Evolutionary conservation across 306 rosid genomes (phyloP), one percentile per base, ranked within the genome.

Genomic region (Vicia faba): DNA sequence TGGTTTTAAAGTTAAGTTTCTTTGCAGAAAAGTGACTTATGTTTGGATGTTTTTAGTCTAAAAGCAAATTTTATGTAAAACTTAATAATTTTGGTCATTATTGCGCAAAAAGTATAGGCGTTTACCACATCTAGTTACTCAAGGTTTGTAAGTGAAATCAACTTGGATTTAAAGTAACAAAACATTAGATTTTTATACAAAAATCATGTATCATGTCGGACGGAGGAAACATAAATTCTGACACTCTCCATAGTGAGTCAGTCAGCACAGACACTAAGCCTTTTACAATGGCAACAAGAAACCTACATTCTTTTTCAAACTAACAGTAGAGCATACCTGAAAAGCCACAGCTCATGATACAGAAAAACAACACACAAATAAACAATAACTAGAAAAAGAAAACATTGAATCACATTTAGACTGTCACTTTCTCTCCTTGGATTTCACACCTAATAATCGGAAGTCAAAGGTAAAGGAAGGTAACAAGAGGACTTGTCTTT

Each of bases 401-500:
- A 9, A 20, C 15, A 5, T 25, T 7, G 57, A 39, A 62, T 56
- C 55, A 48, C 58, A 60, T 48, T 58, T 31, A 7, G n/a, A 49
- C 5, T 31, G 73, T 56, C 70, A 70, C 64, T 48, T 63, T 56
- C 48, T 64, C 66, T 75, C 62, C 67, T 79, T 18, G 83, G 77
- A 70, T 56, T 74, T 25, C 50, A 49, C 80, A 72, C 80, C 67
- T 63, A 60, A 25, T 31, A 71, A 71, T 51, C 41, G 64, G 16
- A 29, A 12, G 69, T 54, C 35, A 48, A 49, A 48, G 40, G 54
- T 48, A 67, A 64, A 66, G 29, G 14, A 61, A 14, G 46, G 53
- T 13, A 79, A 81, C 82, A 76, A 83, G 79, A 77, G 16, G 10
- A n/a, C 15, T 49, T 58, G 78, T 29, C 72, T 25, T 31, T 60